phyloP scores from a whole-genome alignment of 1,139 yeast genomes.

The Tardiomyces digboiensis region DNA sequence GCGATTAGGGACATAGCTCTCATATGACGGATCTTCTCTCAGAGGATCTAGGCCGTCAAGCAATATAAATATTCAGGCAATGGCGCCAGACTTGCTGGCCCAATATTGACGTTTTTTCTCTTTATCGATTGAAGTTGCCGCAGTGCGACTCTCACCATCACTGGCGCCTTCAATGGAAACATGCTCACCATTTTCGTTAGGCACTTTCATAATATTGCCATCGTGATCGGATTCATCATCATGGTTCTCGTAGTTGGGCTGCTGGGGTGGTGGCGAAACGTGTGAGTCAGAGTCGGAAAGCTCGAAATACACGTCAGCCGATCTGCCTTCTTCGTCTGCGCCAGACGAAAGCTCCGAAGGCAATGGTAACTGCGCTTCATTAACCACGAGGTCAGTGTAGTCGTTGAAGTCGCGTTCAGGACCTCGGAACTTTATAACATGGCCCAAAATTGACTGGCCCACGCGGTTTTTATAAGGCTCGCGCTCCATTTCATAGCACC shows the following conservation, averaged over 20 bases:
- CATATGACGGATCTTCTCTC: not conserved
- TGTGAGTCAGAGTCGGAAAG: not conserved
- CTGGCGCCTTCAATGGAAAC: not conserved
- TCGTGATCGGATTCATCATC: too few species aligned
- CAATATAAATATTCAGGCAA: not conserved
- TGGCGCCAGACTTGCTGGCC: not conserved
- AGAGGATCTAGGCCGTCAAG: not conserved
- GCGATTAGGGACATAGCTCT: too few species aligned
- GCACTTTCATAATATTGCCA: too few species aligned
- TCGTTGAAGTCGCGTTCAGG: conserved; percentile 72
- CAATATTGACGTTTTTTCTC: not conserved
- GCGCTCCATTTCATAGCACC: conserved; percentile 30
- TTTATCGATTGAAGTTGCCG: not conserved
- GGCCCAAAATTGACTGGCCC: conserved; percentile 73
- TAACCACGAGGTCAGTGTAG: conserved; percentile 55
- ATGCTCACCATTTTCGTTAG: too few species aligned
- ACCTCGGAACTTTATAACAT: conserved; percentile 69
- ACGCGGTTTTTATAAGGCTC: conserved; percentile 59
- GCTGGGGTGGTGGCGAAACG: not conserved
- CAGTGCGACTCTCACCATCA: not conserved
- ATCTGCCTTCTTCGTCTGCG: conserved; percentile 2
- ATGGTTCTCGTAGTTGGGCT: not conserved
- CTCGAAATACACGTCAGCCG: not conserved
- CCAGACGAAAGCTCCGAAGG: not conserved
- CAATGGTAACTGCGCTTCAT: conserved; percentile 25